Conservation (phyloP, 2,329 filamentous ascomycete genomes). For the Alternaria longipes region DNA sequence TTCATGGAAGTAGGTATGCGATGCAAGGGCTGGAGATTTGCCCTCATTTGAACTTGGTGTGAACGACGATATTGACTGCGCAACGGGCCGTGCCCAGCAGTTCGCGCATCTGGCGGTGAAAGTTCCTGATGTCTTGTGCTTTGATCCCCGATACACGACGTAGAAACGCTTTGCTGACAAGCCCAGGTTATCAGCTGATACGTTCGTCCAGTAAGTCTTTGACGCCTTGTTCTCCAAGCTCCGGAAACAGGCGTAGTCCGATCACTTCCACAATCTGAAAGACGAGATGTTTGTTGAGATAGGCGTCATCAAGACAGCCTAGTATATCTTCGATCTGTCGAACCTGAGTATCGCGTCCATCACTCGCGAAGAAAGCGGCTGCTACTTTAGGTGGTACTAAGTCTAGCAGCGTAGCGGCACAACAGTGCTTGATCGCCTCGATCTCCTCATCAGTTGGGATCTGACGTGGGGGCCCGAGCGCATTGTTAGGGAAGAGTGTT, state of each 20-base stretch:
- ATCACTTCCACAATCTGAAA: conserved; percentile 84
- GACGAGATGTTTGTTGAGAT: conserved; percentile 92
- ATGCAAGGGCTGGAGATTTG: conserved; percentile 5
- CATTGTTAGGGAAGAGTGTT: conserved; percentile 86
- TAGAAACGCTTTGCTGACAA: background rate
- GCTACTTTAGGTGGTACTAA: conserved; percentile 58
- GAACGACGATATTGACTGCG: conserved; percentile 15
- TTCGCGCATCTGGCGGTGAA: conserved; percentile 34
- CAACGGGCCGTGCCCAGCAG: conserved; percentile 20
- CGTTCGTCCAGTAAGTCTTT: conserved; percentile 78
- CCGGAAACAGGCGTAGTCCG: conserved; percentile 83
- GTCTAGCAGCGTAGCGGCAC: conserved; percentile 67
- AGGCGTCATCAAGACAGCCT: conserved; percentile 79
- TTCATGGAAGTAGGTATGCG: conserved; percentile 10
- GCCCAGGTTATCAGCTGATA: conserved; percentile 52
- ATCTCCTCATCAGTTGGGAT: conserved; percentile 67
- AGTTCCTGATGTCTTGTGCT: conserved; percentile 24
- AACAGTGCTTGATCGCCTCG: conserved; percentile 70
- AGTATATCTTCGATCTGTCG: conserved; percentile 69
- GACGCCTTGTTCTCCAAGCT: conserved; percentile 77
- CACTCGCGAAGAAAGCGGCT: conserved; percentile 41
- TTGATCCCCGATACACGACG: conserved; percentile 14
- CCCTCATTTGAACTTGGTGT: conserved; percentile 6
- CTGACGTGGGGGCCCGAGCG: conserved; percentile 70
- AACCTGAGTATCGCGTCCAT: conserved; percentile 63